A percentile compares a stretch with the other conserved stretches of the same genome.
Evolutionary conservation across 202 grass and related monocot species (phyloP).

Genomic region (Schoenoplectus triqueter): DNA sequence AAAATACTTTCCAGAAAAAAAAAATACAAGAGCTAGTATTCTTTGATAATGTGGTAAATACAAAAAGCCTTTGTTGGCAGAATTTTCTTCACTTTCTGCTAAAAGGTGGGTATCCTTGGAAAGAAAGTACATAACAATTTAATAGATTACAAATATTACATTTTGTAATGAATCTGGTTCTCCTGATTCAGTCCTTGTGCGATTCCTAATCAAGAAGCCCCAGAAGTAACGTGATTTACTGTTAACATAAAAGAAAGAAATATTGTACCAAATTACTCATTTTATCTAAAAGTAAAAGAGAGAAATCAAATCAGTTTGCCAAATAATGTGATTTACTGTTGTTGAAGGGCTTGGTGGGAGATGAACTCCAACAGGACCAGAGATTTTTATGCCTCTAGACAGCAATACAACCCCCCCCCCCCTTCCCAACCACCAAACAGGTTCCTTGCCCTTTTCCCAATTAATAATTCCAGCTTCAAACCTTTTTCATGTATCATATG

Average conservation of each 20-base stretch:
- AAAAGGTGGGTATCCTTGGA: not conserved
- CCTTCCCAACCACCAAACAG: too few relatives aligned
- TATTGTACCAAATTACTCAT: constrained; percentile 33
- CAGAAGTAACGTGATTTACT: constrained; percentile 65
- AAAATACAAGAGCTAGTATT: not conserved
- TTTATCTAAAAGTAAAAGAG: constrained; percentile 15
- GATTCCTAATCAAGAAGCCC: constrained; percentile 55
- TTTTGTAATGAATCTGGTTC: constrained; percentile 46
- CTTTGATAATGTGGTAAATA: not conserved
- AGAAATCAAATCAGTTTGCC: constrained; percentile 21
- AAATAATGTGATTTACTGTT: constrained; percentile 12
- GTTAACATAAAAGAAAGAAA: constrained; percentile 48
- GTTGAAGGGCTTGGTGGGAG: not conserved
- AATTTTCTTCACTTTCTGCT: constrained; percentile 8
- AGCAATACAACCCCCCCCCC: not conserved
- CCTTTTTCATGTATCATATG: not conserved
- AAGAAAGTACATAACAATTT: constrained; percentile 4
- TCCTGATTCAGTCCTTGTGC: constrained; percentile 45
- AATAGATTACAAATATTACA: constrained; percentile 42
- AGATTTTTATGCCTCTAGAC: not conserved
- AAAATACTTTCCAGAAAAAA: constrained; percentile 8
- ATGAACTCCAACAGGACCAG: not conserved
- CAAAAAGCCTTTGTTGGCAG: not conserved
- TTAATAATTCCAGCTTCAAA: not conserved
- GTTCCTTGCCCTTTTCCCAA: not conserved